These are phyloP conservation scores for Penicillium macrosclerotiorum DNA, from an alignment of 495 filamentous ascomycete genomes.

Conservation along the genomic window DNA sequence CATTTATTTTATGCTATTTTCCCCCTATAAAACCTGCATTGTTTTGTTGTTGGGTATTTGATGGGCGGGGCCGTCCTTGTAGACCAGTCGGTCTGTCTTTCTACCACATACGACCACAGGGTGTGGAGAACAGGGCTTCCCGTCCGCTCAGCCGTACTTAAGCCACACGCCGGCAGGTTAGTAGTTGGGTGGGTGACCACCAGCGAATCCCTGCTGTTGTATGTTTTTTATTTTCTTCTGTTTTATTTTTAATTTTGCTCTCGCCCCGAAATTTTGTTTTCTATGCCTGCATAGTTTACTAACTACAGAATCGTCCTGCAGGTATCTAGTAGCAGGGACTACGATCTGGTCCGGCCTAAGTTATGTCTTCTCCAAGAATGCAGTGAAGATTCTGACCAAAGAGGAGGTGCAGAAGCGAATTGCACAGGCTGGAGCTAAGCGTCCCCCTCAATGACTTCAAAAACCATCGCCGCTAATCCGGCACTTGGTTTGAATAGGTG, in stretches of 20 bases:
- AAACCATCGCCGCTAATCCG: too few species aligned
- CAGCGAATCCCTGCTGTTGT: slow-evolving; percentile 49
- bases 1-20: neutral
- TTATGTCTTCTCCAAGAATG: slow-evolving; percentile 78
- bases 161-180: slow-evolving; percentile 49
- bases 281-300: slow-evolving; percentile 9
- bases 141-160: slow-evolving; percentile 50
- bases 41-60: too few species aligned
- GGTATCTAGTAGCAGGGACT: slow-evolving; percentile 71
- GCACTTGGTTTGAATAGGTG: neutral
- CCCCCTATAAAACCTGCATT: too few species aligned
- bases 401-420: slow-evolving; percentile 41
- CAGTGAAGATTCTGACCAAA: slow-evolving; percentile 72
- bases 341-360: slow-evolving; percentile 83
- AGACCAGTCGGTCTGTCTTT: too few species aligned
- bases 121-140: slow-evolving; percentile 51
- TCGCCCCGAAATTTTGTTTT: neutral
- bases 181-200: slow-evolving; percentile 52
- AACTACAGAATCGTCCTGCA: slow-evolving; percentile 6
- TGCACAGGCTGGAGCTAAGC: slow-evolving; percentile 30
- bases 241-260: slow-evolving; percentile 13
- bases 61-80: too few species aligned
- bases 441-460: too few species aligned
- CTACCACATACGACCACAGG: slow-evolving; percentile 48
- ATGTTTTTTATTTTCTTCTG: slow-evolving; percentile 23